Evolutionary conservation across 306 rosid genomes (phyloP).

Genomic region (Medicago arabica): DNA sequence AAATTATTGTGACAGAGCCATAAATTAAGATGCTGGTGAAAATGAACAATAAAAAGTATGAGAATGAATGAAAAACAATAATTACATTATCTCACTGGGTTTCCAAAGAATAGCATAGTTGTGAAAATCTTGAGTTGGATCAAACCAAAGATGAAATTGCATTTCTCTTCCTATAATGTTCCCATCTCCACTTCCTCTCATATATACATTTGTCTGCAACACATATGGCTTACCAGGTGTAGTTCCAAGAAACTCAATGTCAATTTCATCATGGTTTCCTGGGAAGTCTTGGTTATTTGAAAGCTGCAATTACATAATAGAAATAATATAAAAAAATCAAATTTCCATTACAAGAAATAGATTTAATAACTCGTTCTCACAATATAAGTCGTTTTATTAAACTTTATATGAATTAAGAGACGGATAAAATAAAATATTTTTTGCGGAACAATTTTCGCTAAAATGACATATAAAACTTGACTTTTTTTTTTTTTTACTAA

Average conservation of each 20-base stretch:
- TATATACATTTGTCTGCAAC: constrained; percentile 89
- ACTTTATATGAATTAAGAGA: too few species aligned
- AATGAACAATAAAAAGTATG: constrained; percentile 1
- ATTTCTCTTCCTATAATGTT: constrained; percentile 80
- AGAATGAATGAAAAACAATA: not conserved
- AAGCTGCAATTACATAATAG: constrained; percentile 56
- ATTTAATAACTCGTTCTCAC: not conserved
- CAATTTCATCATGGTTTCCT: constrained; percentile 90
- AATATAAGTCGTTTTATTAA: not conserved
- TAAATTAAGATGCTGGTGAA: not conserved
- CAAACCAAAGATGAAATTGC: constrained; percentile 93
- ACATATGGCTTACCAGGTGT: constrained; percentile 83
- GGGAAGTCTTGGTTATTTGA: constrained; percentile 86
- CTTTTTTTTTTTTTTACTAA: too few species aligned
- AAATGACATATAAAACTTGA: not conserved
- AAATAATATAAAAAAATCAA: not conserved
- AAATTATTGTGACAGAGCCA: not conserved
- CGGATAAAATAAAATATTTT: not conserved
- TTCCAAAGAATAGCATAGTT: constrained; percentile 83
- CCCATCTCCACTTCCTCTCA: constrained; percentile 92
- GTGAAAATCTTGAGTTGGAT: constrained; percentile 91
- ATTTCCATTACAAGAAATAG: constrained; percentile 9
- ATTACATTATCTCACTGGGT: constrained; percentile 84
- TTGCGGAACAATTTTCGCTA: not conserved
- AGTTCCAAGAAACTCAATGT: constrained; percentile 92